Evolutionary conservation across 495 filamentous ascomycete species (phyloP).

Genomic region (Neurospora discreta): DNA sequence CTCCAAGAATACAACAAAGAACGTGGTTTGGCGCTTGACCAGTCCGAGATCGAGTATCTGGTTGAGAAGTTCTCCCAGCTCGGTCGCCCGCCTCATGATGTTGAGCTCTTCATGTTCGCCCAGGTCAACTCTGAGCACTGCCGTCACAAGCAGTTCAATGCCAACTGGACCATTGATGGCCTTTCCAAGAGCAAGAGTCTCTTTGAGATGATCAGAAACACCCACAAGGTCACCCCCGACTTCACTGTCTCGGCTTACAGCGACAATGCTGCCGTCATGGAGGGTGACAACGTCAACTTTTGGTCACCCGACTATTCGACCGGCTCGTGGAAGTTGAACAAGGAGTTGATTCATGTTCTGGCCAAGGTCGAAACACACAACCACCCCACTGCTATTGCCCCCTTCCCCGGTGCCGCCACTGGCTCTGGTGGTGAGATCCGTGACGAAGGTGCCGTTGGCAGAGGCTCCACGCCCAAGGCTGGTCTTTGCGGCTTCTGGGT

Average conservation of each 20-base stretch:
- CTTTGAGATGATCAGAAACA: conserved; percentile 93
- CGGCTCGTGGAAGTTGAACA: conserved; percentile 77
- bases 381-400: conserved; percentile 92
- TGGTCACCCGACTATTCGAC: conserved; percentile 82
- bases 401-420: conserved; percentile 74
- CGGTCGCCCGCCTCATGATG: conserved; percentile 69
- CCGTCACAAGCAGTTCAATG: conserved; percentile 81
- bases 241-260: conserved; percentile 90
- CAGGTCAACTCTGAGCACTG: conserved; percentile 86
- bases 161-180: conserved; percentile 94
- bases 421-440: conserved; percentile 91
- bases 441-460: conserved; percentile 88
- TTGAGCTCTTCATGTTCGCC: conserved; percentile 98
- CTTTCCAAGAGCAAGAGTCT: conserved; percentile 63
- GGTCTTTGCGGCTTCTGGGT: conserved; percentile 90
- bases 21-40: conserved; percentile 76
- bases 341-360: conserved; percentile 79
- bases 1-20: conserved; percentile 73
- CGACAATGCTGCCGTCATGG: conserved; percentile 88
- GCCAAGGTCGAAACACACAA: conserved; percentile 97
- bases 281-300: conserved; percentile 62
- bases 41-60: conserved; percentile 86
- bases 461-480: conserved; percentile 87
- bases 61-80: conserved; percentile 70
- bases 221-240: conserved; percentile 65